Percentiles rank a stretch among this genome's conserved stretches.
These are phyloP conservation scores for Globisporangium nunn DNA, from an alignment of 352 stramenopile species.

Conservation along the genomic window DNA sequence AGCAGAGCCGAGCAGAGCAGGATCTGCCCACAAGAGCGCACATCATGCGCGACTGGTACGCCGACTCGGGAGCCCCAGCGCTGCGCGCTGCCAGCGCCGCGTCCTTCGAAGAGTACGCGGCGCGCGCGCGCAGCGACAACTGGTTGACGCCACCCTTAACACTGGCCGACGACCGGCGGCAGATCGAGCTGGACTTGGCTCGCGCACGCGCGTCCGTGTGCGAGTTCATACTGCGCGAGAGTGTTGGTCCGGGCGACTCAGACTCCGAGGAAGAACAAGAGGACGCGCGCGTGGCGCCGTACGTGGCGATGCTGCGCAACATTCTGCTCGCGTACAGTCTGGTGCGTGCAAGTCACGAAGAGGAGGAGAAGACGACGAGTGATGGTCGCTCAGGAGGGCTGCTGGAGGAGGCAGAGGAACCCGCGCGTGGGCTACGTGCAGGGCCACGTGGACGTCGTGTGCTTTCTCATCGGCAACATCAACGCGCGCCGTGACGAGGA, in stretches of 20 bases:
- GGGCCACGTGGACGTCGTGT: slow-evolving; percentile 63
- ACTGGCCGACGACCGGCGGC: slow-evolving; percentile 49
- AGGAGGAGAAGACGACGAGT: not conserved
- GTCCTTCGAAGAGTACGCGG: slow-evolving; percentile 36
- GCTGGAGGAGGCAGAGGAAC: slow-evolving; percentile 28
- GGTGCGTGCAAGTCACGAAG: slow-evolving; percentile 17
- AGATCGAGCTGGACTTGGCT: slow-evolving; percentile 68
- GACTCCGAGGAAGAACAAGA: slow-evolving; percentile 13
- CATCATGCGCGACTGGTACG: slow-evolving; percentile 33
- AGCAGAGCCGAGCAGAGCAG: not conserved
- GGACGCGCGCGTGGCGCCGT: slow-evolving; percentile 22
- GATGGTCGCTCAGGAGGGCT: not conserved
- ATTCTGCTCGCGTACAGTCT: slow-evolving; percentile 57
- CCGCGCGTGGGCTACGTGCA: slow-evolving; percentile 70
- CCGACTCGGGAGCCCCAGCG: slow-evolving; percentile 25
- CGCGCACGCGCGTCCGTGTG: slow-evolving; percentile 46
- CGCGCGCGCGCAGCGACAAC: slow-evolving; percentile 15
- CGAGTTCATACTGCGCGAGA: slow-evolving; percentile 33
- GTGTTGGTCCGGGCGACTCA: slow-evolving; percentile 2
- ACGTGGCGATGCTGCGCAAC: slow-evolving; percentile 34
- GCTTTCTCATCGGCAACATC: slow-evolving; percentile 52
- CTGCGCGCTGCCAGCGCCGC: slow-evolving; percentile 28
- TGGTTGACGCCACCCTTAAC: slow-evolving; percentile 12
- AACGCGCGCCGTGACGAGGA: slow-evolving; percentile 38
- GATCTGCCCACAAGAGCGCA: not conserved